phyloP scores from a whole-genome alignment of 2,329 filamentous ascomycete species.

The Aureobasidium vineae region DNA sequence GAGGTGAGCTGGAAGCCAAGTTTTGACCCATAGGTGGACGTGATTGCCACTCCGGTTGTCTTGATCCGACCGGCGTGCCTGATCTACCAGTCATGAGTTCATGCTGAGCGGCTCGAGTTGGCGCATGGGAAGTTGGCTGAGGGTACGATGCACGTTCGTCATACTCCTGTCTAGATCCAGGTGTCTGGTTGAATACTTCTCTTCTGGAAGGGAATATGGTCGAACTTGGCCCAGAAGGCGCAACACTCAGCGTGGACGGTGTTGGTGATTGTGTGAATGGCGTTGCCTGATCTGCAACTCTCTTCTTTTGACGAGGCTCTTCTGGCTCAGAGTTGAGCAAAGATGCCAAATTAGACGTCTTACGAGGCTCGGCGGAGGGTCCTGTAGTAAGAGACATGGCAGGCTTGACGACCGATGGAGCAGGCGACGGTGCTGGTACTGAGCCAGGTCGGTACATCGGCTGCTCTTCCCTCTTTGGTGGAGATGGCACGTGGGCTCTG shows the following conservation, averaged over 20 bases:
- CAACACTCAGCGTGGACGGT: slow-evolving; percentile 13
- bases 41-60: slow-evolving; percentile 32
- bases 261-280: slow-evolving; percentile 29
- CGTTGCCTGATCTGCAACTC: slow-evolving; percentile 33
- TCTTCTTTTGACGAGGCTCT: slow-evolving; percentile 37
- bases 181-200: slow-evolving; percentile 27
- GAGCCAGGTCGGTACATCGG: slow-evolving; percentile 33
- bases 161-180: slow-evolving; percentile 26
- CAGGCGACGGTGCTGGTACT: slow-evolving; percentile 31
- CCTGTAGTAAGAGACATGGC: slow-evolving; percentile 27
- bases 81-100: slow-evolving; percentile 26
- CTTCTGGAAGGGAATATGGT: slow-evolving; percentile 1
- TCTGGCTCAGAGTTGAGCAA: slow-evolving; percentile 40
- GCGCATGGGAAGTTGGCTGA: slow-evolving; percentile 22
- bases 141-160: slow-evolving; percentile 17
- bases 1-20: slow-evolving; percentile 32
- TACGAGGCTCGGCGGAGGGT: slow-evolving; percentile 38
- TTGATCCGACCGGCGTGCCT: slow-evolving; percentile 29
- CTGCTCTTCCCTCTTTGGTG: slow-evolving; percentile 35
- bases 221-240: slow-evolving; percentile 11
- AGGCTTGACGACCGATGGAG: slow-evolving; percentile 30
- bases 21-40: slow-evolving; percentile 28
- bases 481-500: slow-evolving; percentile 32
- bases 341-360: slow-evolving; percentile 40
- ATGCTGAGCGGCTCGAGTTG: slow-evolving; percentile 22